Base-by-base conservation (phyloP, 805 yeast species). In the Candida ortonii region DNA sequence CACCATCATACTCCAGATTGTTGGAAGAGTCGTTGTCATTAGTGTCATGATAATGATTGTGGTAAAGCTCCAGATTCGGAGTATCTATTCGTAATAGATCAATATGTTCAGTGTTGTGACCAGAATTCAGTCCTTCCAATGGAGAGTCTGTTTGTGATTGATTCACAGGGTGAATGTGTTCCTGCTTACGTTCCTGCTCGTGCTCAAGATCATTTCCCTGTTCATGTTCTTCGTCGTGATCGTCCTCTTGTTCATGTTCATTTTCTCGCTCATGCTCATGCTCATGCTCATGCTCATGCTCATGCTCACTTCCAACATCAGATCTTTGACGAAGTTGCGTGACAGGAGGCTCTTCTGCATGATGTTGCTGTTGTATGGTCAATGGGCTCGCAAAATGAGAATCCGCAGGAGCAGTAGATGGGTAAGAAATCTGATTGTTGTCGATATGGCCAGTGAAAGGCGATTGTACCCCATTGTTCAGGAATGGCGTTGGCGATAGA, bases 51-150 rank as follows among this genome's bases (percentile, higher is more conserved):
- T 41, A 41, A 10, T 38, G 43, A 16, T 29, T 33, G 20, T 44
- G 40, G 31, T 45, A 47, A 11, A 47, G 26, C 28, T 45, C 52
- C 31, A 47, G 22, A 20, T 31, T 31, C 13, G 52, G 49, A 13
- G 46, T 38, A 16, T 38, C 50, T n/a, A 44, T 22, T 17, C 39
- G 38, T 20, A 41, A 19, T 18, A 32, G 14, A 3, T 28, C 20
- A 7, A 28, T n/a, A 16, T 34, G 30, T n/a, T 37, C 39, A 12
- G 15, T 21, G 17, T 27, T 32, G 16, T 27, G 19, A 8, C 25
- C 28, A 16, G 40, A 11, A 11, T 7, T 12, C n/a, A 9, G 32
- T 18, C 23, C 13, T 9, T 14, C 25, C 16, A 12, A n/a, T 16
- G n/a, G 17, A 20, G 22, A 8, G 11, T 11, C 22, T 20, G 22